These are phyloP conservation scores for Coemansia reversa DNA, from an alignment of 192 early-diverging fungal genomes.

Conservation along the genomic window DNA sequence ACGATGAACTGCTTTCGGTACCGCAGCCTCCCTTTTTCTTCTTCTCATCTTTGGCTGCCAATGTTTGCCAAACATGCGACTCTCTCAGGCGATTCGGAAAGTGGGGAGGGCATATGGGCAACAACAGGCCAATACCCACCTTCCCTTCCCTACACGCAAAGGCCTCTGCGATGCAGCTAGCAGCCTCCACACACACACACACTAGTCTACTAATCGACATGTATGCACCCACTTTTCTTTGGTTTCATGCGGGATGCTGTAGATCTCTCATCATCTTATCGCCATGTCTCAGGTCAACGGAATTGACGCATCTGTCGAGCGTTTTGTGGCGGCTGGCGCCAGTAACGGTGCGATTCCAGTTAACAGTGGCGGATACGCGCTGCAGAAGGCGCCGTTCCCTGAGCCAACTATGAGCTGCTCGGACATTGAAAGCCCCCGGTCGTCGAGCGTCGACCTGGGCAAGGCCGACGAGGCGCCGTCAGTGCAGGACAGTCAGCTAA, in stretches of 20 bases:
- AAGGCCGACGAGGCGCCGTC: slow-evolving; percentile 29
- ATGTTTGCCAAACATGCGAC: slow-evolving; percentile 6
- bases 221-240: neutral
- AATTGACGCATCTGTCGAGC: slow-evolving; percentile 16
- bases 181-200: neutral
- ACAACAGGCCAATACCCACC: neutral
- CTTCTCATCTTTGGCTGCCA: slow-evolving; percentile 1
- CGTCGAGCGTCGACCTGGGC: slow-evolving; percentile 32
- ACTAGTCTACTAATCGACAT: neutral
- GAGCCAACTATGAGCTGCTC: slow-evolving; percentile 26
- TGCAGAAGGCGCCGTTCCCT: slow-evolving; percentile 35
- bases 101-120: neutral
- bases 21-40: slow-evolving; percentile 2
- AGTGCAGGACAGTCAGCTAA: slow-evolving; percentile 60
- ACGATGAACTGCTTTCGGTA: neutral
- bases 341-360: slow-evolving; percentile 14
- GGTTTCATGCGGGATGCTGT: neutral
- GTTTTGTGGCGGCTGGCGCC: slow-evolving; percentile 6
- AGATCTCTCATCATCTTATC: neutral
- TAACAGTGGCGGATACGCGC: slow-evolving; percentile 9
- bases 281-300: slow-evolving; percentile 35
- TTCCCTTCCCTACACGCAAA: neutral
- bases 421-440: slow-evolving; percentile 25
- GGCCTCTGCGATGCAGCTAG: neutral
- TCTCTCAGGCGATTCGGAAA: neutral